phyloP scores from a whole-genome alignment of 2,329 filamentous ascomycete species.

The Colletotrichum aenigma region DNA sequence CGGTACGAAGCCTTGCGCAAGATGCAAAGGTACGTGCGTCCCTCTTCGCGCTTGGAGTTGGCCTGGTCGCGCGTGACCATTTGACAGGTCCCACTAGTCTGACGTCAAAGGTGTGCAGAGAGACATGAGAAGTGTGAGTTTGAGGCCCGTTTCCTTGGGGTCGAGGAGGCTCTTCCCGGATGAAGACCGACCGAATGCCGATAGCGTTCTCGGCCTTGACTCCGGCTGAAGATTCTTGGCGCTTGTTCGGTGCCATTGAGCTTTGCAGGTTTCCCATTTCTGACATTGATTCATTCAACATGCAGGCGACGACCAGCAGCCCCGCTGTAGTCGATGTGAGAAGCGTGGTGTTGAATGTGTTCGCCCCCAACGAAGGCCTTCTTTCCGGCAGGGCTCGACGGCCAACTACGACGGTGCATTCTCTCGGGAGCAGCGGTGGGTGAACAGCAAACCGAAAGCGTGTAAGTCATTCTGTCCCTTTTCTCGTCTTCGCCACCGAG shows the following conservation, averaged over 20 bases:
- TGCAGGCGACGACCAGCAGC: conserved; percentile 41
- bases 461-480: conserved; percentile 27
- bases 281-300: background rate
- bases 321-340: conserved; percentile 38
- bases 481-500: background rate
- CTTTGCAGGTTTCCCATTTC: background rate
- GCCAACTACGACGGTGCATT: conserved; percentile 28
- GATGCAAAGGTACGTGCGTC: conserved; percentile 26
- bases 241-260: accelerated
- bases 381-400: conserved; percentile 39
- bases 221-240: background rate
- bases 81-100: background rate
- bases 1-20: conserved; percentile 24
- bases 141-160: background rate
- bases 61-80: background rate
- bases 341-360: conserved; percentile 35
- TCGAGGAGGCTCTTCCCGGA: background rate
- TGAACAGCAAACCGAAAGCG: conserved; percentile 35
- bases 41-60: background rate
- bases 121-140: conserved; percentile 29
- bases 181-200: background rate
- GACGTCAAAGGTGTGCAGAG: conserved; percentile 19
- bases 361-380: conserved; percentile 36
- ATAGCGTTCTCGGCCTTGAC: background rate
- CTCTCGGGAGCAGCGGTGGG: conserved; percentile 38